Conservation (phyloP, 495 filamentous ascomycete genomes). For the Talaromyces ruber region DNA sequence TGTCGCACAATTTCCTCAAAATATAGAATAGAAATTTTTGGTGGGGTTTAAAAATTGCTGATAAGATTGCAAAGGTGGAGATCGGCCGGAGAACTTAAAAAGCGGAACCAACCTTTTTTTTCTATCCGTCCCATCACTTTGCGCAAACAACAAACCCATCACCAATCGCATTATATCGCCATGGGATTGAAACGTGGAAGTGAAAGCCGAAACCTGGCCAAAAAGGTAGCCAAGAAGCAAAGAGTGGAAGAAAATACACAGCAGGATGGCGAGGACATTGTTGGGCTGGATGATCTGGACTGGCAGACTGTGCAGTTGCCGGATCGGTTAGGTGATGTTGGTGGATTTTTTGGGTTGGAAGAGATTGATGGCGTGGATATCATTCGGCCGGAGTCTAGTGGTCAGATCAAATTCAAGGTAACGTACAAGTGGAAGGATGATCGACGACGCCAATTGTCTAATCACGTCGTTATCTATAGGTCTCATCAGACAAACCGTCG, state of each 20-base stretch:
- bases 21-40: background rate
- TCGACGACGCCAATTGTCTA: background rate
- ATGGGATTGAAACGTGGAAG: slow-evolving; percentile 43
- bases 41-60: slow-evolving; percentile 1
- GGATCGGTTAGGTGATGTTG: slow-evolving; percentile 82
- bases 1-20: background rate
- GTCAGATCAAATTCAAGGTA: slow-evolving; percentile 42
- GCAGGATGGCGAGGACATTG: slow-evolving; percentile 8
- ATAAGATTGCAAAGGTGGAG: slow-evolving; percentile 4
- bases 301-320: slow-evolving; percentile 82
- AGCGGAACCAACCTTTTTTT: slow-evolving; percentile 5
- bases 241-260: slow-evolving; percentile 27
- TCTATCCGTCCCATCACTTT: background rate
- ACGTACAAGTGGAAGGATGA: too few relatives aligned
- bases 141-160: background rate
- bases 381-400: slow-evolving; percentile 32
- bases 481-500: slow-evolving; percentile 24
- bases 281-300: slow-evolving; percentile 55
- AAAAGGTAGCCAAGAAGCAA: slow-evolving; percentile 39
- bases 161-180: background rate
- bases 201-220: slow-evolving; percentile 25
- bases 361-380: slow-evolving; percentile 88
- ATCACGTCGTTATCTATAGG: slow-evolving; percentile 14
- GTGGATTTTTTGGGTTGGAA: slow-evolving; percentile 89
- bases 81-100: background rate